Conservation (phyloP, 257 asterid genomes). For the Nicotiana noctiflora region DNA sequence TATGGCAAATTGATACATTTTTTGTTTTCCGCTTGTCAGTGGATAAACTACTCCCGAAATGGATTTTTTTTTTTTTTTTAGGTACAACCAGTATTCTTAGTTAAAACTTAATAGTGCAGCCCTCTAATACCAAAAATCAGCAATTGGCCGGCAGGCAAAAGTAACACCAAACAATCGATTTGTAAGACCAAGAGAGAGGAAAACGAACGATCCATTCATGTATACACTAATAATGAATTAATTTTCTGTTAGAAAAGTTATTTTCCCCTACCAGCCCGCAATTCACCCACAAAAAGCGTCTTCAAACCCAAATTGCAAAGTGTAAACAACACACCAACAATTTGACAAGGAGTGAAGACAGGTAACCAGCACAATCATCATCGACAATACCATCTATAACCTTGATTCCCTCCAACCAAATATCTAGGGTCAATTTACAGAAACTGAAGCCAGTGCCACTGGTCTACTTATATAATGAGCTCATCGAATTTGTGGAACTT, state of each 20-base stretch:
- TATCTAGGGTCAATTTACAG: constrained; percentile 8
- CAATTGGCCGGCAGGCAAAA: neutral
- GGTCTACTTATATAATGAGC: neutral
- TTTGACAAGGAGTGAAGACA: constrained; percentile 9
- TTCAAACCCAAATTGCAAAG: constrained; percentile 5
- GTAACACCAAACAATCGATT: neutral
- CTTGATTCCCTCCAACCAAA: constrained; percentile 6
- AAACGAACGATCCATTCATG: neutral
- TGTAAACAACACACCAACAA: neutral
- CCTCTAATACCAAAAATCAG: neutral
- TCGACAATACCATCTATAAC: neutral
- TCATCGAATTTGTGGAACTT: constrained; percentile 32
- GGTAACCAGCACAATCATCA: neutral
- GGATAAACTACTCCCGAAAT: neutral
- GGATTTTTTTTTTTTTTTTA: too few species aligned
- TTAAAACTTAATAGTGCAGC: neutral
- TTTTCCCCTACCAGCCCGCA: constrained; percentile 13
- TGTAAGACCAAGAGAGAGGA: neutral
- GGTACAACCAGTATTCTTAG: neutral
- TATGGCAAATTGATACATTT: neutral
- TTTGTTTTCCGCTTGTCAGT: neutral
- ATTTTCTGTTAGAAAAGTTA: neutral
- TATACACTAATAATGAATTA: neutral
- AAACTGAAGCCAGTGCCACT: neutral
- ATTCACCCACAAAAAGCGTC: constrained; percentile 7